Conservation (phyloP, 345 rosid genomes). For the Limnanthes douglasii region DNA sequence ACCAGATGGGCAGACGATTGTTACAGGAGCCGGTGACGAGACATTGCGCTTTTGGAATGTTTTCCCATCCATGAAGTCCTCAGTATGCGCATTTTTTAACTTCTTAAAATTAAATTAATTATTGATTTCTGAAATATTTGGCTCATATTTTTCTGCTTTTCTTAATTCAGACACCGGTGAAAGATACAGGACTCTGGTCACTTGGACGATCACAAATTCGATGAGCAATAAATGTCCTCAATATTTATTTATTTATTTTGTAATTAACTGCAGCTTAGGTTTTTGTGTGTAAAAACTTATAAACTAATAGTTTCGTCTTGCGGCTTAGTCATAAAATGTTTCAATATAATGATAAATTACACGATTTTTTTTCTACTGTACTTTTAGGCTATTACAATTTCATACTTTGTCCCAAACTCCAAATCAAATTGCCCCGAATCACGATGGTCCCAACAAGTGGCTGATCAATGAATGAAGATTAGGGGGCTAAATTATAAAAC, state of each 20-base stretch:
- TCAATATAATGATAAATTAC: too few relatives aligned
- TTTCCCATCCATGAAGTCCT: constrained; percentile 73
- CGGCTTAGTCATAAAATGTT: too few relatives aligned
- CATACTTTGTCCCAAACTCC: too few relatives aligned
- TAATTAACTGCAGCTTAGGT: too few relatives aligned
- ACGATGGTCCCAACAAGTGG: too few relatives aligned
- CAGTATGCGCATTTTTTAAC: constrained; percentile 25
- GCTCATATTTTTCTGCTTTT: not conserved
- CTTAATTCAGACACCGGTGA: constrained; percentile 59
- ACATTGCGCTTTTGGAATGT: constrained; percentile 88
- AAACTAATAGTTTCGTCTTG: too few relatives aligned
- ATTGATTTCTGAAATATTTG: not conserved
- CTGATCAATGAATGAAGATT: too few relatives aligned
- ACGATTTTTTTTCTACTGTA: too few relatives aligned
- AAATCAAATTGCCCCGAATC: too few relatives aligned
- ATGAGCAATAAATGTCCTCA: constrained; percentile 12
- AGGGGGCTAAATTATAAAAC: too few relatives aligned
- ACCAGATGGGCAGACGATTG: constrained; percentile 94
- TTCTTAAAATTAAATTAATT: not conserved
- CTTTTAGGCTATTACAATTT: too few relatives aligned
- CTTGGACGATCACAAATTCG: constrained; percentile 75
- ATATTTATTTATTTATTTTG: not conserved
- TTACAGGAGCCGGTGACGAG: constrained; percentile 98
- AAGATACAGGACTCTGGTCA: constrained; percentile 94
- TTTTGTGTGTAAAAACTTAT: too few relatives aligned